Percentiles rank a stretch among this genome's conserved stretches.
Conservation (phyloP, 208 protist species). For the Naegleria fowleri region DNA sequence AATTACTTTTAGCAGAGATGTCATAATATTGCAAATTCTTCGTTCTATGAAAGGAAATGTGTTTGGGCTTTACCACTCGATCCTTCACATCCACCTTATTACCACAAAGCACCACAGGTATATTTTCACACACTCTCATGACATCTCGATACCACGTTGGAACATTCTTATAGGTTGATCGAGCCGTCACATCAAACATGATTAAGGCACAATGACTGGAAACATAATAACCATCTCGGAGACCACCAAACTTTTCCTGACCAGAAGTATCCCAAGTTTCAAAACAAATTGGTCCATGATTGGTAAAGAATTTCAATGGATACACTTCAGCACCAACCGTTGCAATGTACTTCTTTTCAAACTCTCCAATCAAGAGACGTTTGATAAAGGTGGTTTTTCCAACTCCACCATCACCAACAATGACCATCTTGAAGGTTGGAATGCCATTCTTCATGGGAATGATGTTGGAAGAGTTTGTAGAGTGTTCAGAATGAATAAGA, state of each 20-base stretch:
- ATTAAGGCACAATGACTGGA: slow-evolving; percentile 59
- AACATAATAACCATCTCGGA: slow-evolving; percentile 67
- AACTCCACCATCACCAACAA: slow-evolving; percentile 98
- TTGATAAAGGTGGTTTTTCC: slow-evolving; percentile 99
- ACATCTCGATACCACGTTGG: slow-evolving; percentile 61
- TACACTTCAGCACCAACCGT: slow-evolving; percentile 67
- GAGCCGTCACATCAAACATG: slow-evolving; percentile 76
- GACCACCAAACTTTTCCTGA: slow-evolving; percentile 41
- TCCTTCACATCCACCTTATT: slow-evolving; percentile 54
- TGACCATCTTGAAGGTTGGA: slow-evolving; percentile 93
- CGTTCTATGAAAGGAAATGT: slow-evolving; percentile 45
- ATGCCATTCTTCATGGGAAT: neutral
- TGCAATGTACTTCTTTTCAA: slow-evolving; percentile 98
- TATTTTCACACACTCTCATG: slow-evolving; percentile 56
- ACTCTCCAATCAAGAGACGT: slow-evolving; percentile 98
- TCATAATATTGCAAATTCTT: slow-evolving; percentile 57
- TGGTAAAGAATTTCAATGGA: neutral
- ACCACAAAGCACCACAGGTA: slow-evolving; percentile 65
- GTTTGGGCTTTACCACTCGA: slow-evolving; percentile 43
- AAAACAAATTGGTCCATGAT: neutral
- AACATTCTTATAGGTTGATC: slow-evolving; percentile 65
- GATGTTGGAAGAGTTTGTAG: no score
- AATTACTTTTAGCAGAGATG: slow-evolving; percentile 58
- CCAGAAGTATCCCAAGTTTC: slow-evolving; percentile 13
- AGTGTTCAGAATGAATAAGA: no score